Conservation (phyloP, 805 yeast genomes). For the Saturnispora diversa region DNA sequence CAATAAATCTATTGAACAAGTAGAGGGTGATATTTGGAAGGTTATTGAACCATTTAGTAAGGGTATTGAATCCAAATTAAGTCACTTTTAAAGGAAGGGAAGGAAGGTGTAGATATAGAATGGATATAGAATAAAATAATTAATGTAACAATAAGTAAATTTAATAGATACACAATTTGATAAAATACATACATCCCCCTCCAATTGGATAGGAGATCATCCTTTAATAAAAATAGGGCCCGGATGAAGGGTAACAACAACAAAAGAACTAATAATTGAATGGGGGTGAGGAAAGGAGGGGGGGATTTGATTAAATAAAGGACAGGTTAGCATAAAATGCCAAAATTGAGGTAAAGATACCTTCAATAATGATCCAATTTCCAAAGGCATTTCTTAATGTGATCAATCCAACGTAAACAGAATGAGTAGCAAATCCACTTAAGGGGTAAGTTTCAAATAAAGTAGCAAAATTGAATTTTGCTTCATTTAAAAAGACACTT, state of each 20-base stretch:
- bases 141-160: conserved; percentile 1
- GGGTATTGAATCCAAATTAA: conserved; percentile 16
- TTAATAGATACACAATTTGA: conserved; percentile 6
- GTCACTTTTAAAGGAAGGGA: conserved; percentile 11
- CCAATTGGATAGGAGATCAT: no score
- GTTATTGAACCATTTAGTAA: conserved; percentile 15
- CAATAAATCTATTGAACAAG: conserved; percentile 48
- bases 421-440: no score
- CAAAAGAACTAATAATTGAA: no score
- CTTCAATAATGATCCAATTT: conserved; percentile 38
- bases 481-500: conserved; percentile 24
- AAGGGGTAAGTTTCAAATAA: conserved; percentile 6
- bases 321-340: conserved; percentile 40
- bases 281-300: no score
- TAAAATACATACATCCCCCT: conserved; percentile 3
- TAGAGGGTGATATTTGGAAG: conserved; percentile 39
- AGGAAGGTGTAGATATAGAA: no score
- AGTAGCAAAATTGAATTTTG: conserved; percentile 22
- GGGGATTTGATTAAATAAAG: conserved; percentile 22
- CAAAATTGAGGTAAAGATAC: conserved; percentile 37
- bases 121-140: background rate
- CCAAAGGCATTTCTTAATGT: conserved; percentile 39
- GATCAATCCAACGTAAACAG: conserved; percentile 28
- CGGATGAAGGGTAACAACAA: no score
- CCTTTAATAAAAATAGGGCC: no score